phyloP scores from a whole-genome alignment of 129 eudicot species.

The Ambrosia artemisiifolia region DNA sequence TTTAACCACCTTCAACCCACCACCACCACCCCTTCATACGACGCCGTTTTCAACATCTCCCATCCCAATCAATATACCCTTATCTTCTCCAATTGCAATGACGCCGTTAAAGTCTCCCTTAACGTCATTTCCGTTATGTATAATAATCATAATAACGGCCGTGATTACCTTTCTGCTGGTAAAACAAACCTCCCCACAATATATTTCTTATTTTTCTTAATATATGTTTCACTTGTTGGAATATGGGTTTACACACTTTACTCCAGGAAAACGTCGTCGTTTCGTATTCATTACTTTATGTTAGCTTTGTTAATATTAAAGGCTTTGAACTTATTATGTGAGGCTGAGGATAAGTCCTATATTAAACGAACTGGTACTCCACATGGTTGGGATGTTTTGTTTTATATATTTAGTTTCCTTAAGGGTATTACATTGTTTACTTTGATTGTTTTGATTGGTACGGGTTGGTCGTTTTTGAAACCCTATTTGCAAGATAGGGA shows the following conservation, averaged over 20 bases:
- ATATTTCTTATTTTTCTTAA: slow-evolving; percentile 38
- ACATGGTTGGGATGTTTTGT: slow-evolving; percentile 62
- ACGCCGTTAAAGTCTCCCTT: slow-evolving; percentile 33
- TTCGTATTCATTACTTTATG: slow-evolving; percentile 47
- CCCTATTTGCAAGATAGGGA: slow-evolving; percentile 50
- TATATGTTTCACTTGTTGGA: slow-evolving; percentile 29
- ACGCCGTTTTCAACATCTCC: slow-evolving; percentile 22
- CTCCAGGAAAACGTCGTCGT: slow-evolving; percentile 26
- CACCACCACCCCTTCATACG: slow-evolving; percentile 25
- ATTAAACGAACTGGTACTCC: slow-evolving; percentile 45
- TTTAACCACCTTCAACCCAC: slow-evolving; percentile 31
- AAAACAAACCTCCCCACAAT: slow-evolving; percentile 45
- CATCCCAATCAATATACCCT: slow-evolving; percentile 44
- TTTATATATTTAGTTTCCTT: slow-evolving; percentile 51
- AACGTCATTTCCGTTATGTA: slow-evolving; percentile 42
- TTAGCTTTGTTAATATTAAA: slow-evolving; percentile 36
- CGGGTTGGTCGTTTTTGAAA: slow-evolving; percentile 58
- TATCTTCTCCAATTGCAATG: slow-evolving; percentile 43
- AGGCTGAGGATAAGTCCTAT: slow-evolving; percentile 52
- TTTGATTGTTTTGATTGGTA: slow-evolving; percentile 51
- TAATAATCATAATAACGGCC: slow-evolving; percentile 20
- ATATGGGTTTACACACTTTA: slow-evolving; percentile 39
- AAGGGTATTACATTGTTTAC: slow-evolving; percentile 50
- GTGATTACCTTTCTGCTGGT: slow-evolving; percentile 52
- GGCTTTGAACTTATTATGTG: slow-evolving; percentile 45